Conservation (phyloP, 768 basidiomycete species). For the Galerina sulciceps region DNA sequence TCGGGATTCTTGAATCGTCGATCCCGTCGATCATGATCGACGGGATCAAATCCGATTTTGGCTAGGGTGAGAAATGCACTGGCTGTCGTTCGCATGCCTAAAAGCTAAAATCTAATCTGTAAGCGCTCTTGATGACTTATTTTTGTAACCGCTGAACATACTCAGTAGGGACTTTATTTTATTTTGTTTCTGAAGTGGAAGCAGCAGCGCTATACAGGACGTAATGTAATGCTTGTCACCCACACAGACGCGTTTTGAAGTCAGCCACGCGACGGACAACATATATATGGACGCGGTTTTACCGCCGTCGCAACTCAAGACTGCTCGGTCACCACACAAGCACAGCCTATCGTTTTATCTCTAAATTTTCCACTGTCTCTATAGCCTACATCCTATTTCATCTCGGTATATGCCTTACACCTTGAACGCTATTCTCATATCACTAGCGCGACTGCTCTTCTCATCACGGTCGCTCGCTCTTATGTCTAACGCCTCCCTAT, state of each 20-base stretch:
- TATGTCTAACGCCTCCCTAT: constrained; percentile 14
- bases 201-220: not conserved
- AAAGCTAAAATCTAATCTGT: too few relatives aligned
- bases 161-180: too few relatives aligned
- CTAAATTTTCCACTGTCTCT: constrained; percentile 12
- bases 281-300: not conserved
- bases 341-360: constrained; percentile 4
- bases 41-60: not conserved
- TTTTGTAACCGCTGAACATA: too few relatives aligned
- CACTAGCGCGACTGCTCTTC: constrained; percentile 19
- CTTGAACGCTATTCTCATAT: constrained; percentile 15
- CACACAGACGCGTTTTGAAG: not conserved
- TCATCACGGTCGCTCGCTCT: constrained; percentile 16
- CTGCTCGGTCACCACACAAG: not conserved
- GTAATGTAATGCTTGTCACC: not conserved
- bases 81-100: too few relatives aligned
- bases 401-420: constrained; percentile 16
- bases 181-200: too few relatives aligned
- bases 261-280: too few relatives aligned
- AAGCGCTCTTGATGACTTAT: too few relatives aligned
- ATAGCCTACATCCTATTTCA: not conserved
- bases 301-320: not conserved
- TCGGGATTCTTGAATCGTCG: not conserved
- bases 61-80: too few relatives aligned
- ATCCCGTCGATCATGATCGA: constrained; percentile 2